Conservation (phyloP, 1,139 yeast species). For the Protomyces macrosporus region DNA sequence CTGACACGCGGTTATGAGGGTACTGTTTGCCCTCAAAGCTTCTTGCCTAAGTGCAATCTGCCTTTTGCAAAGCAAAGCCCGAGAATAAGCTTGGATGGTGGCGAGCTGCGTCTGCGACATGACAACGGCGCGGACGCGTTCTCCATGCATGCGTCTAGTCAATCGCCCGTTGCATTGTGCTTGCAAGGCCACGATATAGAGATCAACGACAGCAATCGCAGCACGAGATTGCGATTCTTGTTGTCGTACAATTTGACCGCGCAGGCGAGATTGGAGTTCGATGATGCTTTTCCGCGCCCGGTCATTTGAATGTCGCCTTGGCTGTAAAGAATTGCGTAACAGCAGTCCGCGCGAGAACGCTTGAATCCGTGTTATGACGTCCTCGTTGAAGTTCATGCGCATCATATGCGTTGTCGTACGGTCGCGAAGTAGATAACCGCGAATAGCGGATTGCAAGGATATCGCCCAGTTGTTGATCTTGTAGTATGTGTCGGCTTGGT, state of each 20-base stretch:
- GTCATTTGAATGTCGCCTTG: neutral
- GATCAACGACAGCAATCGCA: neutral
- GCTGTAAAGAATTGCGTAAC: neutral
- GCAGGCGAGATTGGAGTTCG: neutral
- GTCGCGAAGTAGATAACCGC: conserved; percentile 2
- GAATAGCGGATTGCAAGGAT: conserved; percentile 43
- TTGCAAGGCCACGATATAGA: neutral
- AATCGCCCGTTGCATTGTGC: neutral
- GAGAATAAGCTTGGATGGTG: neutral
- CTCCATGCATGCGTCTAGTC: neutral
- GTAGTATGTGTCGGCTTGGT: conserved; percentile 25
- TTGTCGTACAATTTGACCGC: neutral
- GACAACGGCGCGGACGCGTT: neutral
- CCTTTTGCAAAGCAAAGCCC: neutral
- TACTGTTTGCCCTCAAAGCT: neutral
- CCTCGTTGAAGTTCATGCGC: neutral
- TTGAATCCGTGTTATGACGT: neutral
- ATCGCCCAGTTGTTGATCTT: conserved; percentile 28
- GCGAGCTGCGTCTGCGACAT: neutral
- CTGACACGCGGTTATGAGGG: conserved; percentile 1
- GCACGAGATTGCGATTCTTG: neutral
- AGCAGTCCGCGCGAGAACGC: conserved; percentile 1
- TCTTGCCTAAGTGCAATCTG: neutral
- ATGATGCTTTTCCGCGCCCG: neutral
- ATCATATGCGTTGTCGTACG: neutral